Percentiles rank a stretch among this genome's conserved stretches.
Evolutionary conservation across 352 stramenopile species (phyloP).

Genomic region (Phytophthora foliorum): DNA sequence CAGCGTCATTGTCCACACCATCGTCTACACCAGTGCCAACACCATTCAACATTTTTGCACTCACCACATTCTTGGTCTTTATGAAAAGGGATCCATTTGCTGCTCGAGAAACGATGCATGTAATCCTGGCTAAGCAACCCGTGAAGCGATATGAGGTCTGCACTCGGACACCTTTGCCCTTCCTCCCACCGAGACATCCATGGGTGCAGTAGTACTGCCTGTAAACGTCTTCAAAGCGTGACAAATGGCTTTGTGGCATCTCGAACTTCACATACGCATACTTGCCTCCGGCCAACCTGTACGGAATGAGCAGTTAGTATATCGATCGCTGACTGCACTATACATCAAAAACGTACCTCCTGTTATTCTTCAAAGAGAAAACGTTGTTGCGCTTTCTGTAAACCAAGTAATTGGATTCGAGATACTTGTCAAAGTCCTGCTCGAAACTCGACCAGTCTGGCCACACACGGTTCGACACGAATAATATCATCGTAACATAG

Average conservation of each 20-base stretch:
- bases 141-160: not conserved
- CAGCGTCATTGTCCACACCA: too few relatives aligned
- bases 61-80: not conserved
- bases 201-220: conserved; percentile 17
- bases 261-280: conserved; percentile 10
- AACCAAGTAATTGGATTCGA: not conserved
- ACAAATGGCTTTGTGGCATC: not conserved
- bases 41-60: too few relatives aligned
- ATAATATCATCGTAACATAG: not conserved
- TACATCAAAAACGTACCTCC: conserved; percentile 1
- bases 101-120: not conserved
- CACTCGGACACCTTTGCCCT: conserved; percentile 9
- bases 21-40: too few relatives aligned
- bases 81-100: not conserved
- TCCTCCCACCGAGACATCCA: conserved; percentile 1
- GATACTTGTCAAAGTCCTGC: conserved; percentile 1
- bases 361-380: not conserved
- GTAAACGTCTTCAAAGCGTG: conserved; percentile 5
- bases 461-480: too few relatives aligned
- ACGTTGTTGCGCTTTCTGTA: conserved; percentile 18
- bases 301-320: not conserved
- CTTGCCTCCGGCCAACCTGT: not conserved
- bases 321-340: not conserved
- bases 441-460: conserved; percentile 8
- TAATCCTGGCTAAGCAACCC: not conserved